Conservation (phyloP, 371 early-diverging fungal species). For the Basidiobolus heterosporus region DNA sequence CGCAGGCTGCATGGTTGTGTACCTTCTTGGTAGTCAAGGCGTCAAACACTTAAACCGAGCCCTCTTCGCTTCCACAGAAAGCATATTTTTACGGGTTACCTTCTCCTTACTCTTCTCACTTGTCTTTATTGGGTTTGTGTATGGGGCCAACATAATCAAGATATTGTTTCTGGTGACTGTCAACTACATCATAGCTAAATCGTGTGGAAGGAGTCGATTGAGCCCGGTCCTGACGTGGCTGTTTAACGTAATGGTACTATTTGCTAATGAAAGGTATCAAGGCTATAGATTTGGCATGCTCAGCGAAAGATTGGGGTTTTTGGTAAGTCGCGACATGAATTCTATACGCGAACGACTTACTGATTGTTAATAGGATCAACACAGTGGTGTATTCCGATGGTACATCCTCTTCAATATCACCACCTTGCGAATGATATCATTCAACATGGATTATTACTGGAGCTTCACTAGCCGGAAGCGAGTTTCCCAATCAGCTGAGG, state of each 20-base stretch:
- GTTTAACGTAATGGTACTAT: conserved; percentile 55
- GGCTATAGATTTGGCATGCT: conserved; percentile 55
- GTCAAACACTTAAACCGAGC: conserved; percentile 5
- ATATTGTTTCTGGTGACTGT: conserved; percentile 34
- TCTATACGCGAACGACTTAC: neutral
- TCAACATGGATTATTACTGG: conserved; percentile 86
- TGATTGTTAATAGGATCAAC: conserved; percentile 43
- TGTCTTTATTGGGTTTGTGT: conserved; percentile 34
- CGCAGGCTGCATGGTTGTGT: conserved; percentile 23
- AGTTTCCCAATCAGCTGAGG: neutral
- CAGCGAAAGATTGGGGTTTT: conserved; percentile 33
- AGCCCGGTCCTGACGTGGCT: conserved; percentile 58
- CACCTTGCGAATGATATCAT: conserved; percentile 77
- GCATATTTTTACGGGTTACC: conserved; percentile 13
- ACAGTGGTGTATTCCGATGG: conserved; percentile 63
- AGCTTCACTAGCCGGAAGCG: conserved; percentile 6
- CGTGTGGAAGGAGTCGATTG: conserved; percentile 25
- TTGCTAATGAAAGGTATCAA: conserved; percentile 46
- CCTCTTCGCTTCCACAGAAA: conserved; percentile 13
- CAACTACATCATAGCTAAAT: conserved; percentile 45
- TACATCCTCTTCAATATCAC: conserved; percentile 76
- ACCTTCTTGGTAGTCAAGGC: conserved; percentile 25
- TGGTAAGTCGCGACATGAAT: conserved; percentile 24
- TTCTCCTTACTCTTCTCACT: conserved; percentile 42
- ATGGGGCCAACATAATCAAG: conserved; percentile 54